Evolutionary conservation across 108 stramenopile species (phyloP).

Genomic region (Cyclotella atomus): DNA sequence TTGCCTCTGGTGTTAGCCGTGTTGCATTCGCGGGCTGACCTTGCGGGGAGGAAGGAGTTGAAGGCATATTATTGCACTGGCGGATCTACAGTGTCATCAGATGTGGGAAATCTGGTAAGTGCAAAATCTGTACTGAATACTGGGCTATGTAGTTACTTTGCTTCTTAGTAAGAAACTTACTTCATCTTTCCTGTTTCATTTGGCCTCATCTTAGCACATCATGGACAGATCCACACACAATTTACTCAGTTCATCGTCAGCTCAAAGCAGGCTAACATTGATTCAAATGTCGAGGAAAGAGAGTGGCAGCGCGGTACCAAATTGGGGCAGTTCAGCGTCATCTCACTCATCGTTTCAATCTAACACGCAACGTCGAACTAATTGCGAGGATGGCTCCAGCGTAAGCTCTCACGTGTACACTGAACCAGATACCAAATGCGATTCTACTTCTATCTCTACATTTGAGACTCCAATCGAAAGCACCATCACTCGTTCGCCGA

Average conservation of each 20-base stretch:
- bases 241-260: constrained; percentile 75
- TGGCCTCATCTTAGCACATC: constrained; percentile 50
- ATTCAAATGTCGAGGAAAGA: constrained; percentile 68
- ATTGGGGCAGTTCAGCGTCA: constrained; percentile 46
- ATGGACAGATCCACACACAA: constrained; percentile 89
- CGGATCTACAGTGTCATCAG: constrained; percentile 67
- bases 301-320: constrained; percentile 31
- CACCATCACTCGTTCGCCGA: constrained; percentile 6
- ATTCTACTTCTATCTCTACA: constrained; percentile 4
- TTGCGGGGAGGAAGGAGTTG: constrained; percentile 43
- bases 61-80: constrained; percentile 86
- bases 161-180: background rate
- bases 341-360: constrained; percentile 11
- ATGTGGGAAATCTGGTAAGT: constrained; percentile 69
- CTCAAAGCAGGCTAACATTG: constrained; percentile 70
- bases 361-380: background rate
- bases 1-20: constrained; percentile 75
- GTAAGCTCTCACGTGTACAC: background rate
- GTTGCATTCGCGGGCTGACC: constrained; percentile 25
- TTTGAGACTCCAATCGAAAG: constrained; percentile 16
- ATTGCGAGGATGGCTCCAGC: background rate
- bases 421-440: background rate
- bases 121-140: background rate
- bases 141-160: background rate
- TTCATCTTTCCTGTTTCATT: too few species aligned